These are phyloP conservation scores for Fusarium nodosum DNA, from an alignment of 2,329 filamentous ascomycete genomes.

Conservation along the genomic window DNA sequence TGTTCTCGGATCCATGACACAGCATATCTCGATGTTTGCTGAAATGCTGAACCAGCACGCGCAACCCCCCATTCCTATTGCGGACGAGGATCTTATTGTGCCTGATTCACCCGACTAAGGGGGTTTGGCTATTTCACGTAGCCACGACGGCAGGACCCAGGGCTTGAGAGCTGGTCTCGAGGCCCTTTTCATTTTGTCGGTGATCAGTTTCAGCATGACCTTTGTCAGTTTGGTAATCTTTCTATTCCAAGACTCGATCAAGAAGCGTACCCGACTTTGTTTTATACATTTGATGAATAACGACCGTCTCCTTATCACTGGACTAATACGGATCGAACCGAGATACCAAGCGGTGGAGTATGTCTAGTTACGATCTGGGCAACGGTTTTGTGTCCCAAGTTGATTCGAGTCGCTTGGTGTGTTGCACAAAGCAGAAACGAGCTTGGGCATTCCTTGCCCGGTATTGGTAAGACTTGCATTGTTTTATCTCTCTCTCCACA, in stretches of 20 bases:
- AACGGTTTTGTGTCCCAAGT: neutral
- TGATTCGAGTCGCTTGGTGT: neutral
- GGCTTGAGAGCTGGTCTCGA: slow-evolving; percentile 40
- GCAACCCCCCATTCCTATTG: slow-evolving; percentile 49
- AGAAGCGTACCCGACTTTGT: neutral
- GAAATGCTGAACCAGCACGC: slow-evolving; percentile 54
- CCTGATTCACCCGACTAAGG: slow-evolving; percentile 54
- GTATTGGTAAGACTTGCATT: neutral
- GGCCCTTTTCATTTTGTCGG: slow-evolving; percentile 13
- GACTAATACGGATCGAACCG: neutral
- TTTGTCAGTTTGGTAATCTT: slow-evolving; percentile 1
- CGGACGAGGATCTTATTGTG: slow-evolving; percentile 52
- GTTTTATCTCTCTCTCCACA: slow-evolving; percentile 8
- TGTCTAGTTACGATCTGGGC: neutral
- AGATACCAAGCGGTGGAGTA: neutral
- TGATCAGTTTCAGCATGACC: slow-evolving; percentile 17
- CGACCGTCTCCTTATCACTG: slow-evolving; percentile 3
- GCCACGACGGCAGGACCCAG: neutral
- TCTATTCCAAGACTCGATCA: neutral
- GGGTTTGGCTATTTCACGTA: neutral
- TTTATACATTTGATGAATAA: slow-evolving; percentile 19
- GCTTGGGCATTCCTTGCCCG: slow-evolving; percentile 1
- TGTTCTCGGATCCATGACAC: slow-evolving; percentile 56
- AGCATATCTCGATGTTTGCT: slow-evolving; percentile 59
- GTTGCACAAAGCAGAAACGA: neutral